Base-by-base conservation (phyloP, 768 basidiomycete species). In the Boletus vinaceobasis region DNA sequence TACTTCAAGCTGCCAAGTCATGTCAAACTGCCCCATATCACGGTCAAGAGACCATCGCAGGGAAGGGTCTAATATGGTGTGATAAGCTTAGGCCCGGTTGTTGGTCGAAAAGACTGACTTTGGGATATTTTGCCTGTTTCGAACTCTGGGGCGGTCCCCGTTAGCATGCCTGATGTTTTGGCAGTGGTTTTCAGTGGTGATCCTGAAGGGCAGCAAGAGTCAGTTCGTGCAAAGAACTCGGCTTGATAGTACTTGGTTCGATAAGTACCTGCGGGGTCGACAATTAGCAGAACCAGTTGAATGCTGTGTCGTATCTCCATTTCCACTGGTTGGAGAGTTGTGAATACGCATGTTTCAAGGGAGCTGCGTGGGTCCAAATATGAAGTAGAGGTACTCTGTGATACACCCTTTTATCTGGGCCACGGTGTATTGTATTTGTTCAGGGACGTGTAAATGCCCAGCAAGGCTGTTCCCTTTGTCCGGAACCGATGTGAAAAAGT, bases 21-120 rank as follows among this genome's bases (percentile, higher is more conserved):
- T 37, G 42, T 62, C 45, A 58, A 55, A n/a, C 56, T 62, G 63
- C 44, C 43, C 59, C 60, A 52, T 50, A 59, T 45, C 48, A 43
- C 23, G 56, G 61, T 39, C 15, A 29, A 7, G 43, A 40, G 50
- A 43, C 39, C 48, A 29, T 38, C 26, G 43, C 21, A 50, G 50
- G n/a, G 7, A 40, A 33, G 19, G 53, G n/a, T 19, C 62, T 60
- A 36, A 7, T 19, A 38, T 14, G 29, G 10, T 23, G 26, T 27
- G 38, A 9, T 59, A 45, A 59, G 37, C 10, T 13, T 27, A 17
- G 36, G 1, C 3, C 2, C 13, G 10, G 7, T 31, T 9, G 35
- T 13, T 11, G 11, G 43, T 7, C 49, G 26, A n/a, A 21, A 35
- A 19, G 26, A 27, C 56, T 45, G 6, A 62, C 60, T 58, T 55